These are phyloP conservation scores for Agaricus subrufescens DNA, from an alignment of 768 basidiomycete species.

Conservation along the genomic window DNA sequence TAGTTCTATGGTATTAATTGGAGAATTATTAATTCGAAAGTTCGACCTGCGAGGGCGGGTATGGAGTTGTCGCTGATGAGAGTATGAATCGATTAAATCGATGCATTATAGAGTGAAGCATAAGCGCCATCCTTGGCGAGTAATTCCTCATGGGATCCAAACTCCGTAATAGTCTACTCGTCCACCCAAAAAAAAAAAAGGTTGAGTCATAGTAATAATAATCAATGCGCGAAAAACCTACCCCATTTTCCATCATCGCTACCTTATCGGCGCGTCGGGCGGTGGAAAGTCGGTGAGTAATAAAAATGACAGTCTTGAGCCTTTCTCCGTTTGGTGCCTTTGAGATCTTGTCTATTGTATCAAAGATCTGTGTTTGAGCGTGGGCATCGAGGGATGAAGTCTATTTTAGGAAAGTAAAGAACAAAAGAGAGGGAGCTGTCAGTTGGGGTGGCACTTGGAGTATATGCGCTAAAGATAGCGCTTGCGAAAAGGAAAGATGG, in stretches of 20 bases:
- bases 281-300: constrained; percentile 78
- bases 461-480: constrained; percentile 1
- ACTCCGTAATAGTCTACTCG: constrained; percentile 64
- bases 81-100: constrained; percentile 35
- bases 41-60: too few relatives aligned
- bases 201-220: neutral
- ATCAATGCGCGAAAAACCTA: constrained; percentile 19
- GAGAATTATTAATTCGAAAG: neutral
- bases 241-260: constrained; percentile 81
- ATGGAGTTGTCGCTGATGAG: neutral
- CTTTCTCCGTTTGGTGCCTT: constrained; percentile 50
- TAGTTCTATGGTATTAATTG: constrained; percentile 8
- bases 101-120: constrained; percentile 65
- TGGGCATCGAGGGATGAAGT: constrained; percentile 77
- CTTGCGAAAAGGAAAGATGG: neutral
- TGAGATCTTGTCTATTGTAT: constrained; percentile 66
- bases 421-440: neutral
- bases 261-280: constrained; percentile 83
- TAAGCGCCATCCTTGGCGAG: constrained; percentile 57
- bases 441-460: neutral
- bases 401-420: constrained; percentile 29
- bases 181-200: neutral
- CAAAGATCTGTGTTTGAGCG: constrained; percentile 76
- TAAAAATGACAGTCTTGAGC: constrained; percentile 73
- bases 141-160: constrained; percentile 69